phyloP scores from a whole-genome alignment of 1,284 basidiomycete genomes.

The Heterobasidion irregulare region DNA sequence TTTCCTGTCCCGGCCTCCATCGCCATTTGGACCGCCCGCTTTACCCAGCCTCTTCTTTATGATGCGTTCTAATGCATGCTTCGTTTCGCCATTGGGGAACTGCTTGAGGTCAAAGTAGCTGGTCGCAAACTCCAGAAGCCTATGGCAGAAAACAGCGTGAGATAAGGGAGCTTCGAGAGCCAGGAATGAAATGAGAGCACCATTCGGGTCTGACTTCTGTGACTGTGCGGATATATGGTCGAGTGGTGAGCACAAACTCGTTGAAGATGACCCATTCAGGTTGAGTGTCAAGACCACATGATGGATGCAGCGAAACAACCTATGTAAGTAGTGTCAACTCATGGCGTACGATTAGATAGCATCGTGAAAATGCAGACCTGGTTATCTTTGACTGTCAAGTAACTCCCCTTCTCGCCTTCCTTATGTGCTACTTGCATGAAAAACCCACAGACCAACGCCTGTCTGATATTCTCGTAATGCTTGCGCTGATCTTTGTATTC shows the following conservation, averaged over 20 bases:
- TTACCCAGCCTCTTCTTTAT: constrained; percentile 24
- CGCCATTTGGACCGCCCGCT: background rate
- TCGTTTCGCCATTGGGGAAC: constrained; percentile 71
- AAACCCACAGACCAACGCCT: constrained; percentile 87
- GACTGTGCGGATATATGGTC: constrained; percentile 86
- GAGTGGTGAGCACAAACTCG: constrained; percentile 93
- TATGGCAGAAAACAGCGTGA: constrained; percentile 18
- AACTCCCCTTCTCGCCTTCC: constrained; percentile 84
- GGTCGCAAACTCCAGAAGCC: constrained; percentile 79
- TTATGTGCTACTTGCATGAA: constrained; percentile 99
- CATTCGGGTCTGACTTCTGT: constrained; percentile 88
- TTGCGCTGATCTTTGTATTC: constrained; percentile 59
- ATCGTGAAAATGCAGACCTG: constrained; percentile 40
- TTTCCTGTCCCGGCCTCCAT: background rate
- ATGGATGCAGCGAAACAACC: constrained; percentile 91
- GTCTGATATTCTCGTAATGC: constrained; percentile 75
- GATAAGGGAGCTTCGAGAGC: too few relatives aligned
- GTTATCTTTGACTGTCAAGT: constrained; percentile 91
- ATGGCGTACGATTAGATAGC: background rate
- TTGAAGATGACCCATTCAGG: constrained; percentile 99
- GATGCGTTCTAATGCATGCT: constrained; percentile 52
- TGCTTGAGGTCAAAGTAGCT: constrained; percentile 70
- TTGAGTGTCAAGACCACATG: constrained; percentile 85
- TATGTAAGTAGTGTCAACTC: constrained; percentile 17
- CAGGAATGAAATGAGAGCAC: constrained; percentile 32